Conservation (phyloP, 257 asterid genomes). For the Nemophila menziesii region DNA sequence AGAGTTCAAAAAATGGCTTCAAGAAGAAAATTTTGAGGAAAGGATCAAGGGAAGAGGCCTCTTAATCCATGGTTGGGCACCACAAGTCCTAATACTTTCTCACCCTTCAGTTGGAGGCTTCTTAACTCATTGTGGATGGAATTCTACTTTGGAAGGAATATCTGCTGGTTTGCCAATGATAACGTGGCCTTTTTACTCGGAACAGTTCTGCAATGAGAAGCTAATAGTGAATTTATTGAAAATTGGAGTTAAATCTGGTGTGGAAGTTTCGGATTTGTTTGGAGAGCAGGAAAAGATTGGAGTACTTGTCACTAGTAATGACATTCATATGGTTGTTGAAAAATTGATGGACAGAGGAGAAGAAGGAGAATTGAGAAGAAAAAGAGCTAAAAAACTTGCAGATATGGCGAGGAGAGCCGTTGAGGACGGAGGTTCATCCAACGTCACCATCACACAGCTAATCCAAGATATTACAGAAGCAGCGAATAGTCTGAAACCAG, state of each 20-base stretch:
- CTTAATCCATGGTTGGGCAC: constrained; percentile 29
- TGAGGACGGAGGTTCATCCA: constrained; percentile 22
- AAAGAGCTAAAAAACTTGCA: constrained; percentile 17
- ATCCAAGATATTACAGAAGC: constrained; percentile 15
- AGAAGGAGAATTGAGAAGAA: no score
- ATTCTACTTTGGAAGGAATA: constrained; percentile 31
- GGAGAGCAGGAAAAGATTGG: no score
- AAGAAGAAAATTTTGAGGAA: no score
- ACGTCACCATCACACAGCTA: constrained; percentile 7
- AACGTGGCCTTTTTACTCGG: constrained; percentile 21
- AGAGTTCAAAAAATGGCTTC: no score
- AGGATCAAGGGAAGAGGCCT: constrained; percentile 10
- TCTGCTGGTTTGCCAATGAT: constrained; percentile 31
- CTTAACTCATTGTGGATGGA: constrained; percentile 38
- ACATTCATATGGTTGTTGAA: no score
- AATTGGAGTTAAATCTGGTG: no score
- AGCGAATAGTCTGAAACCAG: not conserved
- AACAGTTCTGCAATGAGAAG: no score
- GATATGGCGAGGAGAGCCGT: constrained; percentile 15
- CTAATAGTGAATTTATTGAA: no score
- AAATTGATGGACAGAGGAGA: no score
- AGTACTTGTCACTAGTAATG: no score
- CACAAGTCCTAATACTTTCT: constrained; percentile 26
- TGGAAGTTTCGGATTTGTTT: no score
- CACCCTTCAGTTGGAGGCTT: constrained; percentile 26